phyloP scores from a whole-genome alignment of 306 rosid species.

The Carpinus viminea region DNA sequence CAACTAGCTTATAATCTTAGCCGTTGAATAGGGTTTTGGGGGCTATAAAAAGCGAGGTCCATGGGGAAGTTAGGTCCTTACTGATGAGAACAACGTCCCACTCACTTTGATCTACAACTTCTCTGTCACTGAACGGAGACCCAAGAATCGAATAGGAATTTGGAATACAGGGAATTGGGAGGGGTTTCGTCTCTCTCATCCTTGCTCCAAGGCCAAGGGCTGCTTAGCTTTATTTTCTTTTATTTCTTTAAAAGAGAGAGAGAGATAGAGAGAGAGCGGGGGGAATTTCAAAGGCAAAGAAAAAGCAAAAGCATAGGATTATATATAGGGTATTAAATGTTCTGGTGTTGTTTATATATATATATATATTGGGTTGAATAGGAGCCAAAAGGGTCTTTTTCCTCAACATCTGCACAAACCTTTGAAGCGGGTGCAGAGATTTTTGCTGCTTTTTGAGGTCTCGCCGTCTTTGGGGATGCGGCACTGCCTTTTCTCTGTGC shows the following conservation, averaged over 20 bases:
- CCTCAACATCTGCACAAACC: constrained; percentile 10
- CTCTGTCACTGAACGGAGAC: constrained; percentile 45
- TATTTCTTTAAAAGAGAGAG: constrained; percentile 18
- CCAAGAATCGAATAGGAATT: constrained; percentile 64
- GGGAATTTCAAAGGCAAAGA: constrained; percentile 21
- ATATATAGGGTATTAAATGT: background rate
- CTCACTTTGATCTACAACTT: constrained; percentile 51
- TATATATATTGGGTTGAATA: constrained; percentile 27
- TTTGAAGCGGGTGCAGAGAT: constrained; percentile 9
- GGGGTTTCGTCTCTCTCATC: constrained; percentile 41
- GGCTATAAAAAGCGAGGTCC: constrained; percentile 44
- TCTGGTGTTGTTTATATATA: constrained; percentile 3
- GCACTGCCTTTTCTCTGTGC: constrained; percentile 48
- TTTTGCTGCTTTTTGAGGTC: constrained; percentile 59
- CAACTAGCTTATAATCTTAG: constrained; percentile 13
- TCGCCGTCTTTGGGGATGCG: constrained; percentile 65
- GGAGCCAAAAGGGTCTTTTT: constrained; percentile 51
- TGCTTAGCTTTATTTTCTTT: background rate
- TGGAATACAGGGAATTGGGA: constrained; percentile 42
- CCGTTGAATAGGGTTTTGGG: constrained; percentile 36
- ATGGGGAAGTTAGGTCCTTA: constrained; percentile 24
- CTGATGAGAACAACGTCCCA: constrained; percentile 63
- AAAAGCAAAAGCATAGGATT: constrained; percentile 6
- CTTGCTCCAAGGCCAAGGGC: background rate
- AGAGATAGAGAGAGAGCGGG: constrained; percentile 4